Base-by-base conservation (phyloP, 2,329 filamentous ascomycete species). In the Hymenoscyphus fructigenus region DNA sequence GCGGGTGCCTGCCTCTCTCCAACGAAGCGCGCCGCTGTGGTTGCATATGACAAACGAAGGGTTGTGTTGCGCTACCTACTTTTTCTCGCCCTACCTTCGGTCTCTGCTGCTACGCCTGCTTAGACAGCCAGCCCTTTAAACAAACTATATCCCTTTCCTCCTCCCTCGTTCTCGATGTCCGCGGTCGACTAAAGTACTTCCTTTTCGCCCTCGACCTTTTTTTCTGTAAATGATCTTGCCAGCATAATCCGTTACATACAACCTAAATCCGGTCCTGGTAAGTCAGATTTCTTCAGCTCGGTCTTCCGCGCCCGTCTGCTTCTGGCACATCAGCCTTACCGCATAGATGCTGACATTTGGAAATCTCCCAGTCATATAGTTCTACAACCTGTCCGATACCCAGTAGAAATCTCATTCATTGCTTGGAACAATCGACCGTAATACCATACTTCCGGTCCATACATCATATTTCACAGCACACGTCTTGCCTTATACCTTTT, bases 11-110 rank as follows among this genome's bases (percentile, higher is more conserved):
- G 69, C 73, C 66, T 71, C 59, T 67, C 65, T 69, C 65, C 67
- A 70, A 57, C 66, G 64, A 69, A 68, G 64, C 69, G 65, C 71
- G 70, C 72, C 69, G 44, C 44, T 69, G 59, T 69, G 66, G 70
- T 70, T 69, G 70, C 73, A 74, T 74, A 75, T 74, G 73, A 75
- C 74, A 75, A 75, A 74, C 72, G 73, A 74, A 74, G 70, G 71
- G 70, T 71, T 72, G 71, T 74, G 72, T 75, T 73, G 75, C 70
- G 73, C 74, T 72, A 76, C 73, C 69, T 20, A 50, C 44, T 26
- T 50, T 70, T 63, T 61, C 66, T 68, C 65, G 68, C 69, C 70
- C 69, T 71, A 67, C 68, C 68, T 69, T 66, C 69, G 57, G 47
- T n/a, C 41, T 41, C 23, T 50, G 20, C 44, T 23, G 20, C 44